Conservation (phyloP, 2,329 filamentous ascomycete genomes). For the Pyrenochaeta sp. region DNA sequence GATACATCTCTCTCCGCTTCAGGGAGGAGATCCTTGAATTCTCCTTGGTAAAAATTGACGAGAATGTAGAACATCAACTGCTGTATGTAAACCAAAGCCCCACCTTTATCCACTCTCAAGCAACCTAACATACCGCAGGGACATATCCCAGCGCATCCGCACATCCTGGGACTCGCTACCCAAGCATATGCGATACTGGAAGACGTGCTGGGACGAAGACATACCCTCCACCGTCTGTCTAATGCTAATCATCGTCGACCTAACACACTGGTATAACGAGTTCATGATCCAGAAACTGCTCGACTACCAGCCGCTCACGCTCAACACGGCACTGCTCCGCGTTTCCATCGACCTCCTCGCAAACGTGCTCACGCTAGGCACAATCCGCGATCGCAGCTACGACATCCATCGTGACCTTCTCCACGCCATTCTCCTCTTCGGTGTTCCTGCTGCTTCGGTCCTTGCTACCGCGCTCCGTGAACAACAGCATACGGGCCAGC, state of each 20-base stretch:
- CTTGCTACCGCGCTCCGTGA: conserved; percentile 40
- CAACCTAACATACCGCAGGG: conserved; percentile 13
- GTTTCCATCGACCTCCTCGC: conserved; percentile 38
- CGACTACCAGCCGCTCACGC: conserved; percentile 32
- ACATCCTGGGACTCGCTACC: conserved; percentile 39
- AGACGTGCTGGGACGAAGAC: conserved; percentile 38
- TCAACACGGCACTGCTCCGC: conserved; percentile 34
- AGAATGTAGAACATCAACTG: conserved; percentile 27
- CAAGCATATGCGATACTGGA: conserved; percentile 39
- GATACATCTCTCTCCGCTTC: conserved; percentile 32
- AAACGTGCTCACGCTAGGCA: conserved; percentile 36
- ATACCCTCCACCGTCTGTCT: conserved; percentile 37
- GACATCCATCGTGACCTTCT: conserved; percentile 44
- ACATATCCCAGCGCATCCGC: conserved; percentile 40
- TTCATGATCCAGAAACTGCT: conserved; percentile 48
- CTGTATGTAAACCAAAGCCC: no score
- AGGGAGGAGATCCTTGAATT: conserved; percentile 47
- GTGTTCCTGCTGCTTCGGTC: conserved; percentile 39
- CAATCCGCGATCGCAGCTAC: conserved; percentile 41
- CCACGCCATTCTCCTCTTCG: conserved; percentile 37
- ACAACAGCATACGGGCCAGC: conserved; percentile 32
- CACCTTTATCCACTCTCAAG: no score
- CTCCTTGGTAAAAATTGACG: conserved; percentile 31
- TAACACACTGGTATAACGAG: conserved; percentile 46
- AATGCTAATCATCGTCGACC: conserved; percentile 45